Percentiles rank a stretch among this genome's conserved stretches.
Conservation (phyloP, 768 basidiomycete species). For the Sporobolomyces pararoseus region DNA sequence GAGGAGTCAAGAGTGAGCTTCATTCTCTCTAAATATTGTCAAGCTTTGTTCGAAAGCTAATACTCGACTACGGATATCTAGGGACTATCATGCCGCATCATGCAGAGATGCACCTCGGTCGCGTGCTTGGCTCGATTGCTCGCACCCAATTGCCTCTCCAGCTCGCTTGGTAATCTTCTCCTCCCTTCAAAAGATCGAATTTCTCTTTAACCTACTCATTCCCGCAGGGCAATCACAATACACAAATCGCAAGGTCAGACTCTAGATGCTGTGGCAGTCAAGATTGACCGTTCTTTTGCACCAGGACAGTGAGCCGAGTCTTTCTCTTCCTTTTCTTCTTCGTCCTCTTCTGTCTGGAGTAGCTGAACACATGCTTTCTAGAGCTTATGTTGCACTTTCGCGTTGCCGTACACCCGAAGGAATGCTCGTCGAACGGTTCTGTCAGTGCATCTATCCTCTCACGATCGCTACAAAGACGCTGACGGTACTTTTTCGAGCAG, state of each 20-base stretch:
- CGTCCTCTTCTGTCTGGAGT: too few relatives aligned
- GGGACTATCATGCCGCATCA: conserved; percentile 9
- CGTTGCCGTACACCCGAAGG: conserved; percentile 28
- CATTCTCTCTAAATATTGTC: background rate
- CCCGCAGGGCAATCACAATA: conserved; percentile 52
- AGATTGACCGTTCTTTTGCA: conserved; percentile 79
- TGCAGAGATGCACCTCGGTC: conserved; percentile 5
- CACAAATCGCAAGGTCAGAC: conserved; percentile 98
- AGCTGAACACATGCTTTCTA: background rate
- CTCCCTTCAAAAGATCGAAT: too few relatives aligned
- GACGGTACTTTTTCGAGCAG: background rate
- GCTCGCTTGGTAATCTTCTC: conserved; percentile 66
- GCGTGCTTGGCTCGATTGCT: conserved; percentile 24
- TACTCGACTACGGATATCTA: background rate
- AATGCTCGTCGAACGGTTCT: conserved; percentile 28
- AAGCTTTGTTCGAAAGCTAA: too few relatives aligned
- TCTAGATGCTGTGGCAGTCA: conserved; percentile 85
- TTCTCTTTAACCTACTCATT: background rate
- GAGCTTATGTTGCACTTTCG: conserved; percentile 38
- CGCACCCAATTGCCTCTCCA: conserved; percentile 85
- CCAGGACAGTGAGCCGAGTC: conserved; percentile 45
- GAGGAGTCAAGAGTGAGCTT: background rate
- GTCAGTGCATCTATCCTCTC: background rate
- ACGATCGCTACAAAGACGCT: background rate
- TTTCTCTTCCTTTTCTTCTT: background rate